Evolutionary conservation across 805 yeast genomes (phyloP).

Genomic region (Kazachstania viticola): DNA sequence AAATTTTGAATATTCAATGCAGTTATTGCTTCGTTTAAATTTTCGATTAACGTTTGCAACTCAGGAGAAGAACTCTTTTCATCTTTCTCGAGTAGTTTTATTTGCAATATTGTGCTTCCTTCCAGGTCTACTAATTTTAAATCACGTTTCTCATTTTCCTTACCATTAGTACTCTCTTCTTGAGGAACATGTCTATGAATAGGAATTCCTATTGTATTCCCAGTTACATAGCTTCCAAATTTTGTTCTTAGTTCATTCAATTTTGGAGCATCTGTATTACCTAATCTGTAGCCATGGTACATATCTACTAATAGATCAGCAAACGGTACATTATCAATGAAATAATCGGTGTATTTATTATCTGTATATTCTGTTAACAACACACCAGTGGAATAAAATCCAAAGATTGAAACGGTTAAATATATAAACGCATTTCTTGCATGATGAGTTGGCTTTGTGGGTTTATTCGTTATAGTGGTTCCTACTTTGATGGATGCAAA

Average conservation of each 20-base stretch:
- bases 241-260: slow-evolving; percentile 14
- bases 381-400: slow-evolving; percentile 50
- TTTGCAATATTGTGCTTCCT: too few relatives aligned
- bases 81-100: neutral
- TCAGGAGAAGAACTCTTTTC: slow-evolving; percentile 5
- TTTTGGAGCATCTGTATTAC: slow-evolving; percentile 1
- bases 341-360: slow-evolving; percentile 50
- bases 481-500: too few relatives aligned
- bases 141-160: neutral
- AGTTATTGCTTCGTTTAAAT: slow-evolving; percentile 27
- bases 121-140: too few relatives aligned
- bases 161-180: neutral
- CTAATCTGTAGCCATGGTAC: slow-evolving; percentile 26
- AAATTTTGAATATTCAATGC: slow-evolving; percentile 28
- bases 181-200: slow-evolving; percentile 3
- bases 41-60: slow-evolving; percentile 11
- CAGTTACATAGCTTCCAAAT: slow-evolving; percentile 15
- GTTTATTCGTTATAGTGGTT: too few relatives aligned
- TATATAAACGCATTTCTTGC: too few relatives aligned
- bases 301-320: slow-evolving; percentile 44
- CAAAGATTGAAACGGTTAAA: too few relatives aligned
- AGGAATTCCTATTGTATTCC: slow-evolving; percentile 13
- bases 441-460: too few relatives aligned
- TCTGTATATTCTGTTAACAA: slow-evolving; percentile 45
- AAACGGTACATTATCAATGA: slow-evolving; percentile 53